Evolutionary conservation across 495 filamentous ascomycete genomes (phyloP), one percentile per base, ranked within the genome.

Genomic region (Neurospora discreta): DNA sequence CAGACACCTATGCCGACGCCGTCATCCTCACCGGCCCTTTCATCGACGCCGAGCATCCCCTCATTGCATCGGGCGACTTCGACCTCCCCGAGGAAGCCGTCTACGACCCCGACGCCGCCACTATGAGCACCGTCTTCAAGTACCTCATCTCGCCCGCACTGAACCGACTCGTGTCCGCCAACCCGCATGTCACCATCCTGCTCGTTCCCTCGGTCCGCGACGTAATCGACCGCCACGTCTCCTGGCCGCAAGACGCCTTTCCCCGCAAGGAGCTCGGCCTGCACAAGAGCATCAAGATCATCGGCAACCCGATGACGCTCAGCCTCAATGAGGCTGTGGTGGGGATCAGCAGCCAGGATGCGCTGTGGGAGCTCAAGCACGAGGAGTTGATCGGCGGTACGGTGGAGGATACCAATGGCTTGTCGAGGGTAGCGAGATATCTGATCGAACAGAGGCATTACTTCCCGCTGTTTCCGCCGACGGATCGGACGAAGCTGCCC

Each of bases 121-220:
- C 93, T 10, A 86, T 99, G 74, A 84, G 88, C 13, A 92, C 92
- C 39, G 86, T 95, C 30, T 99, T 99, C 85, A 89, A 91, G 60
- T 87, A 93, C 78, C 85, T 90, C 72, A 90, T 98, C 76, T 86
- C 89, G 13, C 81, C 88, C 3, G 87, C 89, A 0, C 81, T 97
- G 8, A 86, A 89, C 74, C 81, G 83, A 11, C 88, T 97, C 69
- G 88, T 82, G 11, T 81, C 88, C 40, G 82, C 86, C 15, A 89
- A 93, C 39, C 94, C 94, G 3, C 86, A 86, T 72, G 89, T 95
- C 79, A 91, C 88, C 16, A 90, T 99, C 71, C 85, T 97, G 41
- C 82, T 98, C 3, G 83, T 97, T 3, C 95, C 95, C 11, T 94
- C 91, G 7, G 87, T 95, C 8, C 92, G 94, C n/a, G 95, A 99